Percentiles rank a stretch among this genome's conserved stretches.
Conservation (phyloP, 306 rosid genomes). For the Gleditsia sinensis region DNA sequence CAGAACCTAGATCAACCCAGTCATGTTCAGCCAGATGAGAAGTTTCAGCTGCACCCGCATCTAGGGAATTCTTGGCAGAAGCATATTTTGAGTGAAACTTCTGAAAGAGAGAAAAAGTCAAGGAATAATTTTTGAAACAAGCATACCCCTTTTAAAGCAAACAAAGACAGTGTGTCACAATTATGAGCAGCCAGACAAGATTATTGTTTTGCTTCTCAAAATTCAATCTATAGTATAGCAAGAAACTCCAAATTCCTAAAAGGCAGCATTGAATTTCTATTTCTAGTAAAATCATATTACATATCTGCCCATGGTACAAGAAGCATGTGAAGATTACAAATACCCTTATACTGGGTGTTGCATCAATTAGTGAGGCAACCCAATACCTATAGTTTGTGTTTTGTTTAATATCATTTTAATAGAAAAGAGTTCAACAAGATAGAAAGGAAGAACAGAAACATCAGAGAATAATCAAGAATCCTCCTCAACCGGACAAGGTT, state of each 20-base stretch:
- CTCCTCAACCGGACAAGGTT: too few species aligned
- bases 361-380: neutral
- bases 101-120: slow-evolving; percentile 36
- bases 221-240: slow-evolving; percentile 12
- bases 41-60: slow-evolving; percentile 30
- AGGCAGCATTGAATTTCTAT: neutral
- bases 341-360: neutral
- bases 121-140: neutral
- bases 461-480: too few species aligned
- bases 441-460: too few species aligned
- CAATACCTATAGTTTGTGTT: neutral
- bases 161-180: neutral
- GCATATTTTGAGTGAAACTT: slow-evolving; percentile 51
- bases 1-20: slow-evolving; percentile 37
- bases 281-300: neutral
- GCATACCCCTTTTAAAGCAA: neutral
- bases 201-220: neutral
- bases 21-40: slow-evolving; percentile 35
- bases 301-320: neutral
- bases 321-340: neutral
- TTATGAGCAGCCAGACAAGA: neutral
- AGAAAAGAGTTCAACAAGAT: too few species aligned
- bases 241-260: neutral
- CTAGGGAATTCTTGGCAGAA: slow-evolving; percentile 33
- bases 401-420: neutral